Percentiles rank a stretch among this genome's conserved stretches.
Evolutionary conservation across 1,284 basidiomycete species (phyloP).

Genomic region (Exobasidium cylindrosporum): DNA sequence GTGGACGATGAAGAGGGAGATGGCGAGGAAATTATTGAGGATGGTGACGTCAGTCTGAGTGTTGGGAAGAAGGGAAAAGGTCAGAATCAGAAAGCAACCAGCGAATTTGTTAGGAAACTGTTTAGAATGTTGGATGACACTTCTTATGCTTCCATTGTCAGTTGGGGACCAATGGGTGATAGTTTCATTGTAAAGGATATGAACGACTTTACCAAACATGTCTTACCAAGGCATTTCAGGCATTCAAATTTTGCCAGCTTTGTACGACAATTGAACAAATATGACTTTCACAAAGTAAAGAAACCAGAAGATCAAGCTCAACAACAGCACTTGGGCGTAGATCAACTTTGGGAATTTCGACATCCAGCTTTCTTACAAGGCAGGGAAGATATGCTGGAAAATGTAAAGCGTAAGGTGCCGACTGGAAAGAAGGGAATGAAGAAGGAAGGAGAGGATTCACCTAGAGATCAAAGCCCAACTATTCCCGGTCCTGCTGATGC

Average conservation of each 20-base stretch:
- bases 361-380: conserved; percentile 75
- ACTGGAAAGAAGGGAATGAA: conserved; percentile 59
- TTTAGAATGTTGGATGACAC: conserved; percentile 81
- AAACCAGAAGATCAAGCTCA: conserved; percentile 68
- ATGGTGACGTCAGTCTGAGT: neutral
- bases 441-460: conserved; percentile 12
- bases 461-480: conserved; percentile 29
- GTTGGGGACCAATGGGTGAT: conserved; percentile 80
- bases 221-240: conserved; percentile 91
- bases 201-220: conserved; percentile 92
- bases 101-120: conserved; percentile 91
- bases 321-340: conserved; percentile 62
- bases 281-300: conserved; percentile 90
- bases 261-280: conserved; percentile 82
- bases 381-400: conserved; percentile 81
- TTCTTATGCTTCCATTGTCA: conserved; percentile 71
- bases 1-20: conserved; percentile 3
- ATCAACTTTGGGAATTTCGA: conserved; percentile 80
- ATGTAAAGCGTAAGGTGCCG: conserved; percentile 81
- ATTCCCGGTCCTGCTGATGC: conserved; percentile 22
- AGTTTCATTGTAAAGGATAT: conserved; percentile 97
- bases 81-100: conserved; percentile 29
- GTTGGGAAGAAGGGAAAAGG: neutral
- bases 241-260: conserved; percentile 85
- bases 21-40: neutral